phyloP scores from a whole-genome alignment of 176 grass and related monocot species.

The Lolium multiflorum region DNA sequence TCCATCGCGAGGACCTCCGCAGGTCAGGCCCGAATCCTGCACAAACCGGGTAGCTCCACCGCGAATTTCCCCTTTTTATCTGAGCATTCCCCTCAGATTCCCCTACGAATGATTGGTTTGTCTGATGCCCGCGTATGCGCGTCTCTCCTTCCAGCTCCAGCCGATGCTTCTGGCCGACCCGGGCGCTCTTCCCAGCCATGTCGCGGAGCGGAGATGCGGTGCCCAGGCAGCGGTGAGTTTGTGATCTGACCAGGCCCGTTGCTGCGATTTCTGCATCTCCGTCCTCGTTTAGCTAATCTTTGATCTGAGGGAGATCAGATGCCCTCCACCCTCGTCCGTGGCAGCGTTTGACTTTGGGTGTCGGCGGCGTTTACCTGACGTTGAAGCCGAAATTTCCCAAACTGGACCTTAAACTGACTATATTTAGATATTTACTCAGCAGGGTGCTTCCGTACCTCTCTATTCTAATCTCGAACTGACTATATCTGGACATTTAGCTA shows the following conservation, averaged over 20 bases:
- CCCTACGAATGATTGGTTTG: background rate
- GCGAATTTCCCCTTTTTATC: background rate
- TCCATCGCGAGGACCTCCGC: background rate
- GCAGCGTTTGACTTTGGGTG: conserved; percentile 19
- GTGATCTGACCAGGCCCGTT: background rate
- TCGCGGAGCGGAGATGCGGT: conserved; percentile 24
- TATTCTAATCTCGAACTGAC: conserved; percentile 7
- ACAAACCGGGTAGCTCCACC: background rate
- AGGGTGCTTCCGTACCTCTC: background rate
- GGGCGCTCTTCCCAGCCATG: conserved; percentile 24
- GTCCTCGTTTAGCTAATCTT: background rate
- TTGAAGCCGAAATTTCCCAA: background rate
- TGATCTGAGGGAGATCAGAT: conserved; percentile 14
- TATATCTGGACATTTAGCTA: conserved; percentile 9
- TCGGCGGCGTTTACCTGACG: background rate
- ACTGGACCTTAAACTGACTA: background rate
- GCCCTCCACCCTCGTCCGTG: background rate
- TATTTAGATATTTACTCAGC: background rate
- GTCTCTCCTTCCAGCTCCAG: background rate
- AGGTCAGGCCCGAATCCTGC: conserved; percentile 22
- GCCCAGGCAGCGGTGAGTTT: conserved; percentile 29
- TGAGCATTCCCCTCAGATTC: conserved; percentile 8
- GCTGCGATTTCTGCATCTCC: conserved; percentile 5
- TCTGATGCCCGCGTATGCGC: background rate
- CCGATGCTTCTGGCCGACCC: conserved; percentile 29